Percentiles rank a stretch among this genome's conserved stretches.
These are phyloP conservation scores for Solanum chacoense DNA, from an alignment of 305 asterid species.

Conservation along the genomic window DNA sequence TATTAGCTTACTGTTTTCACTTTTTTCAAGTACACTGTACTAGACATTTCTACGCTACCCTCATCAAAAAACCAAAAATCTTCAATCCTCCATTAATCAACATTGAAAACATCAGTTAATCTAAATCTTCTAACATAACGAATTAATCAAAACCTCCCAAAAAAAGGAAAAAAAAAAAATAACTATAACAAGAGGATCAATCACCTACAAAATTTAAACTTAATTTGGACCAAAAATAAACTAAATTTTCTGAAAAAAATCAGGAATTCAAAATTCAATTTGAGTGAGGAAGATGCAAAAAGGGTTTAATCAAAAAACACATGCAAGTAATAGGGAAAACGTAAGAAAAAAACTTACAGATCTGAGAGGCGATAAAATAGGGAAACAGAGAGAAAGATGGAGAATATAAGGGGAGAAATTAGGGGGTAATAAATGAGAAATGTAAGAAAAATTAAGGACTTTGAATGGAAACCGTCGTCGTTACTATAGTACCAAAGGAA, in stretches of 20 bases:
- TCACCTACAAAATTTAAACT: background rate
- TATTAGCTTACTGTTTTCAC: background rate
- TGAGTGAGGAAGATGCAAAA: background rate
- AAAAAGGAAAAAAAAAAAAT: background rate
- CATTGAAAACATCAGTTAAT: background rate
- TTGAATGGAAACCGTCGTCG: constrained; percentile 26
- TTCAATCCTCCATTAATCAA: background rate
- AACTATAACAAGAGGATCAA: background rate
- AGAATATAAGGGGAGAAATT: background rate
- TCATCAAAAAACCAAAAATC: background rate
- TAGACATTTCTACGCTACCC: background rate
- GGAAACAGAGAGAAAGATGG: background rate
- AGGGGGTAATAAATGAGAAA: background rate
- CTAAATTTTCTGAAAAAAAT: background rate
- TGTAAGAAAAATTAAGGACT: constrained; percentile 4
- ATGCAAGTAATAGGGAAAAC: background rate
- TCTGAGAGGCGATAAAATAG: constrained; percentile 7
- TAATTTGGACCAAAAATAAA: background rate
- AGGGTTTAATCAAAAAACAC: background rate
- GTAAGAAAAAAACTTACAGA: constrained; percentile 12
- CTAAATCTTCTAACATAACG: background rate
- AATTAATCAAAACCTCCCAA: background rate
- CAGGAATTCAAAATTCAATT: background rate
- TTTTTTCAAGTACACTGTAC: background rate
- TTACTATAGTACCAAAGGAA: background rate